Conservation (phyloP, 1,284 basidiomycete genomes). For the Ustilago shanxiensis region DNA sequence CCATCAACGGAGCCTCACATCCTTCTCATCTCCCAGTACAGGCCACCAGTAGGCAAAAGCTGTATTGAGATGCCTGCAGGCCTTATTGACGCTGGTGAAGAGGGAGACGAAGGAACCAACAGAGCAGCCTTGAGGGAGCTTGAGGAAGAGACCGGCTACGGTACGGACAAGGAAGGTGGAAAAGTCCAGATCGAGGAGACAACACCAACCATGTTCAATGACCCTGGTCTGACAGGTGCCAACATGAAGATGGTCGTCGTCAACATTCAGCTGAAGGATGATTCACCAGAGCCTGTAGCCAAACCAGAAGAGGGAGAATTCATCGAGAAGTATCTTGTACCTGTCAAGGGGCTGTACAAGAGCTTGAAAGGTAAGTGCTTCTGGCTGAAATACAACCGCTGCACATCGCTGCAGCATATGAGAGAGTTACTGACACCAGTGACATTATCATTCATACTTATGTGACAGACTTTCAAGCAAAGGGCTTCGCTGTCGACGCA, state of each 20-base stretch:
- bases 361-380: constrained; percentile 54
- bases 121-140: constrained; percentile 65
- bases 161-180: constrained; percentile 53
- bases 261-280: constrained; percentile 59
- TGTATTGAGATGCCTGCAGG: constrained; percentile 70
- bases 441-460: not conserved
- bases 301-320: constrained; percentile 68
- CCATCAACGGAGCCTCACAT: constrained; percentile 57
- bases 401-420: too few species aligned
- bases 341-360: constrained; percentile 53
- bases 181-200: constrained; percentile 53
- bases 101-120: constrained; percentile 59
- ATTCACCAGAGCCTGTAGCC: constrained; percentile 65
- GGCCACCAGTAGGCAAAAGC: constrained; percentile 57
- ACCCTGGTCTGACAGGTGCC: constrained; percentile 63
- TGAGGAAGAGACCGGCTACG: constrained; percentile 68
- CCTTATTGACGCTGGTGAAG: constrained; percentile 66
- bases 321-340: constrained; percentile 67
- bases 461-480: constrained; percentile 54
- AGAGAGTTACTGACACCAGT: not conserved
- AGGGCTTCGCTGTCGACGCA: constrained; percentile 65
- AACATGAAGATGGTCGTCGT: constrained; percentile 67
- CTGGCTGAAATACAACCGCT: too few species aligned
- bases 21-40: constrained; percentile 64
- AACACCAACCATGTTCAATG: constrained; percentile 61